These are phyloP conservation scores for Plasmodium gonderi DNA, from an alignment of 169 alveolate species.

Conservation along the genomic window DNA sequence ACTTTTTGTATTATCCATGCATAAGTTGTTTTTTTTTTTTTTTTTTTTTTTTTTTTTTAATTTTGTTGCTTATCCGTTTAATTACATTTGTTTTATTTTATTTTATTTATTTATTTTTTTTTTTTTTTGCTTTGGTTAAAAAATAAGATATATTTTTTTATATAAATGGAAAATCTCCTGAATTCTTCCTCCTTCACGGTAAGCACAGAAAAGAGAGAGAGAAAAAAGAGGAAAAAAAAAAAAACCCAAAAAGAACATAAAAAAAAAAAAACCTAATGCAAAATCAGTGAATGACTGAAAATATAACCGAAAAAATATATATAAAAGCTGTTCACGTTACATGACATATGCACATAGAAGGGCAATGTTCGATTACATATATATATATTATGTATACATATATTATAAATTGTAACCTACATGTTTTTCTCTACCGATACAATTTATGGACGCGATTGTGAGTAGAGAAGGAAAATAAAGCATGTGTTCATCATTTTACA, in stretches of 20 bases:
- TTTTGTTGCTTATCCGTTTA: neutral
- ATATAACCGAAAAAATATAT: neutral
- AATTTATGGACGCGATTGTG: neutral
- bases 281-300: neutral
- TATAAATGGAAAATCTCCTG: constrained; percentile 14
- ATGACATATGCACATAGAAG: neutral
- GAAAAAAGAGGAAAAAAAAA: neutral
- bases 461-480: neutral
- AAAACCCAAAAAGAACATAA: neutral
- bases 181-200: constrained; percentile 13
- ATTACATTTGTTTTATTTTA: neutral
- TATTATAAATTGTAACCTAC: neutral
- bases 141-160: neutral
- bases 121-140: neutral
- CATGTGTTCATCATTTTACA: neutral
- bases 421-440: neutral
- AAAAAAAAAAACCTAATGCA: neutral
- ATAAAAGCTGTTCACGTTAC: neutral
- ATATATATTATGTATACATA: neutral
- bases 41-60: neutral
- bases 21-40: neutral
- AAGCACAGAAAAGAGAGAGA: neutral
- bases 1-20: constrained; percentile 4
- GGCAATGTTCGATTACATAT: neutral
- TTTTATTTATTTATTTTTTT: neutral